Conservation (phyloP, 345 rosid species). For the Moringa oleifera region DNA sequence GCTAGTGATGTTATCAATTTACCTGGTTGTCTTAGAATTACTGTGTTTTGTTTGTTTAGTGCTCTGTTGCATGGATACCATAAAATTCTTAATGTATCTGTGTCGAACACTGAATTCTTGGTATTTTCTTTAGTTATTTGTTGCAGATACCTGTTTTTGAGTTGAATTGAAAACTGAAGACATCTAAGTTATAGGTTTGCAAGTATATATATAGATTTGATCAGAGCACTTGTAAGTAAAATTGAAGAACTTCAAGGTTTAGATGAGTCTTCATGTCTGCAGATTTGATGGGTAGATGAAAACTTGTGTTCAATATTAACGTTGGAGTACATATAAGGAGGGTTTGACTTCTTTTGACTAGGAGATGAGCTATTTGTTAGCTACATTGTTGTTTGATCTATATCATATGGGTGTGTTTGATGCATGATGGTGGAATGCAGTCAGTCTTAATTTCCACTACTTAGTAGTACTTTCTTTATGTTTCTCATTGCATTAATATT, state of each 20-base stretch:
- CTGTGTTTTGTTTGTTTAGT: conserved; percentile 1
- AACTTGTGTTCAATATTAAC: neutral
- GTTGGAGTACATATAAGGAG: too few species aligned
- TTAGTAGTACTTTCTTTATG: neutral
- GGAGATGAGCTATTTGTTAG: neutral
- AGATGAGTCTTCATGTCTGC: too few species aligned
- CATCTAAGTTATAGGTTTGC: too few species aligned
- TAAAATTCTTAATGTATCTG: neutral
- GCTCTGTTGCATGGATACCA: neutral
- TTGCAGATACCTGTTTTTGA: neutral
- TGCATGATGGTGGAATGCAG: neutral
- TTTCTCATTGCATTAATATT: neutral
- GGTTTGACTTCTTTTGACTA: neutral
- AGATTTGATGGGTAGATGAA: neutral
- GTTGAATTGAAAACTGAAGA: neutral
- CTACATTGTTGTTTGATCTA: too few species aligned
- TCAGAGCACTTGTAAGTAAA: too few species aligned
- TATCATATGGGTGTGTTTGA: neutral
- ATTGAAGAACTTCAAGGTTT: too few species aligned
- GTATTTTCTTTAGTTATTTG: neutral
- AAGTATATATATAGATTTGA: too few species aligned
- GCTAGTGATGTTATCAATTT: neutral
- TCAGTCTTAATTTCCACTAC: neutral
- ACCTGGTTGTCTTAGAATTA: neutral
- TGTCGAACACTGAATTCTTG: neutral